A percentile compares a stretch with the other conserved stretches of the same genome.
Evolutionary conservation across 176 grass and related monocot species (phyloP).

Genomic region (Canna indica): DNA sequence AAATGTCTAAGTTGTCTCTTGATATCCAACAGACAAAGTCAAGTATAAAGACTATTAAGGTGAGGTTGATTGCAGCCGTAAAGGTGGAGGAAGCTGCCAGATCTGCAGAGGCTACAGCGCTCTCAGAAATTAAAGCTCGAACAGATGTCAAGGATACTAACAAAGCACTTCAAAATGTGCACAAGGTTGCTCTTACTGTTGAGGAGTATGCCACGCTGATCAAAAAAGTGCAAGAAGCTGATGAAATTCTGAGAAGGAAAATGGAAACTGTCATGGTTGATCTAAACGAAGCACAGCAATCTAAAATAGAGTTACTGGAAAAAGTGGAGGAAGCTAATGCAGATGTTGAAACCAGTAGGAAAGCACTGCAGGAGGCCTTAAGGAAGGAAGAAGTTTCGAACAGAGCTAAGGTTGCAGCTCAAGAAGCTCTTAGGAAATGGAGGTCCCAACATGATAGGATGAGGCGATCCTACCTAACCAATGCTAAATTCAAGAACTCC

Average conservation of each 20-base stretch:
- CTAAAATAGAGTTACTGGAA: constrained; percentile 53
- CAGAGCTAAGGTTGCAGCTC: constrained; percentile 35
- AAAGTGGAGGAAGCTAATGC: constrained; percentile 78
- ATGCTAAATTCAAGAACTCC: constrained; percentile 61
- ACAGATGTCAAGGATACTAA: constrained; percentile 12
- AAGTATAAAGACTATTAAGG: constrained; percentile 53
- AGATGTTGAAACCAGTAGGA: constrained; percentile 63
- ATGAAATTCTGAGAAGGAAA: constrained; percentile 29
- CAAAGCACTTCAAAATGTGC: constrained; percentile 1
- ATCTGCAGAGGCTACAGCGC: constrained; percentile 37
- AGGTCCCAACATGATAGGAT: constrained; percentile 42
- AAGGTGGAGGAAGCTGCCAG: constrained; percentile 72
- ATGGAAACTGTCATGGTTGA: constrained; percentile 46
- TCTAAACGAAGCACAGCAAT: constrained; percentile 47
- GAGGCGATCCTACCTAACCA: constrained; percentile 25
- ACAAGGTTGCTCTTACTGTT: constrained; percentile 25
- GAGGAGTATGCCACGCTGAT: constrained; percentile 41
- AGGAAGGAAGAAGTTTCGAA: constrained; percentile 64
- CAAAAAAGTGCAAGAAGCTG: constrained; percentile 41
- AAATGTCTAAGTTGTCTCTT: constrained; percentile 48
- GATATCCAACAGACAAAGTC: constrained; percentile 69
- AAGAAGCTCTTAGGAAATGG: constrained; percentile 49
- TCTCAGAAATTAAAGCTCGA: constrained; percentile 39
- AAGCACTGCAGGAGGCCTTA: constrained; percentile 53
- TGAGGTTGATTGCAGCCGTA: constrained; percentile 63